phyloP scores from a whole-genome alignment of 306 rosid species.

The Dalbergia oliveri region DNA sequence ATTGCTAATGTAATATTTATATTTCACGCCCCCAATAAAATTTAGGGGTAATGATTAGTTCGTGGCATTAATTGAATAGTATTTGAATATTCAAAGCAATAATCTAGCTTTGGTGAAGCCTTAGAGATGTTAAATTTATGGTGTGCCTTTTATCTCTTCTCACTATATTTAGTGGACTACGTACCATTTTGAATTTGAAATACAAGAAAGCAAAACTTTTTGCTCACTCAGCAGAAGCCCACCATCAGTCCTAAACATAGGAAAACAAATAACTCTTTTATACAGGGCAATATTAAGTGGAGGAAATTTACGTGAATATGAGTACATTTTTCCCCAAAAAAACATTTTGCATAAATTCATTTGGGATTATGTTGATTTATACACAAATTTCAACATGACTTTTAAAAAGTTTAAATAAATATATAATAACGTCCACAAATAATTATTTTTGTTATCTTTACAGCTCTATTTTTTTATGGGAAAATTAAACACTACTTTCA shows the following conservation, averaged over 20 bases:
- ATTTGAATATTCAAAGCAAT: slow-evolving; percentile 43
- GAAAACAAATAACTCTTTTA: slow-evolving; percentile 41
- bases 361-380: not conserved
- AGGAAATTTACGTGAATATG: not conserved
- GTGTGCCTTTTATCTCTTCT: slow-evolving; percentile 43
- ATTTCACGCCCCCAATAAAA: slow-evolving; percentile 46
- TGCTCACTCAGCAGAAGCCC: slow-evolving; percentile 37
- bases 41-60: slow-evolving; percentile 46
- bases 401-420: not conserved
- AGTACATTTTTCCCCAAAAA: no score
- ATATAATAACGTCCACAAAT: not conserved
- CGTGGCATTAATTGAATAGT: slow-evolving; percentile 29
- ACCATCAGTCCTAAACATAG: slow-evolving; percentile 41
- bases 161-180: slow-evolving; percentile 49
- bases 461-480: not conserved
- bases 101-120: slow-evolving; percentile 22
- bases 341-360: not conserved
- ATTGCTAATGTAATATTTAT: no score
- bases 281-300: slow-evolving; percentile 21
- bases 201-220: no score
- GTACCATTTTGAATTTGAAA: slow-evolving; percentile 52
- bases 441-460: not conserved
- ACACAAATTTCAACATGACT: not conserved
- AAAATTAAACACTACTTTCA: slow-evolving; percentile 10
- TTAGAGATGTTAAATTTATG: slow-evolving; percentile 21